phyloP scores from a whole-genome alignment of 345 rosid species.

The Citropsis articulata region DNA sequence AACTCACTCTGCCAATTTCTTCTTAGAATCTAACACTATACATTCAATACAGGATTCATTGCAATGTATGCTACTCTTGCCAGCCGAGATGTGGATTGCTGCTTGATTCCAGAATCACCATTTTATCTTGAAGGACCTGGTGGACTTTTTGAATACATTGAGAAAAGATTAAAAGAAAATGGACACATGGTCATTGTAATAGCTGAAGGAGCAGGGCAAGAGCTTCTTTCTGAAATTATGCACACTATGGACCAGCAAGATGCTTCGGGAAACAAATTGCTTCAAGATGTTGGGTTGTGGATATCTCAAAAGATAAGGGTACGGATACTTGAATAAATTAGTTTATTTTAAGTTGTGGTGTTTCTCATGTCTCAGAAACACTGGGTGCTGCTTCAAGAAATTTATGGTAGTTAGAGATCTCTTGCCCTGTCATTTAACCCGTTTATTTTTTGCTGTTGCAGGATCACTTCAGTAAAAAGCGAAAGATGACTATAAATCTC shows the following conservation, averaged over 20 bases:
- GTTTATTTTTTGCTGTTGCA: constrained; percentile 17
- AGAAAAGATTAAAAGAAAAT: constrained; percentile 44
- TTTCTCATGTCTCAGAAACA: neutral
- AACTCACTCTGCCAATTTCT: neutral
- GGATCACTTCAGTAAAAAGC: constrained; percentile 43
- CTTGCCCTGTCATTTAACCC: neutral
- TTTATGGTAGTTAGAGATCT: neutral
- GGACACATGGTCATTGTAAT: constrained; percentile 64
- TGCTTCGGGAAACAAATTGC: constrained; percentile 57
- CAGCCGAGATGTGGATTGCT: constrained; percentile 64
- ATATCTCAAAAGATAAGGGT: constrained; percentile 54
- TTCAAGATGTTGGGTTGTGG: constrained; percentile 54
- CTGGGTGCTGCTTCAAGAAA: neutral
- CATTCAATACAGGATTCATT: constrained; percentile 43
- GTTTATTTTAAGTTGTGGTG: neutral
- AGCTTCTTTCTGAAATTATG: constrained; percentile 36
- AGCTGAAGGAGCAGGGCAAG: constrained; percentile 76
- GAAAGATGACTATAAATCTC: constrained; percentile 51
- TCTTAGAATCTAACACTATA: neutral
- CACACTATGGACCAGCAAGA: constrained; percentile 27
- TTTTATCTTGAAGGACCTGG: constrained; percentile 64
- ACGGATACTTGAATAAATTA: neutral
- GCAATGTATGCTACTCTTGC: constrained; percentile 67
- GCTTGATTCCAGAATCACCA: constrained; percentile 63
- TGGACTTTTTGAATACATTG: constrained; percentile 51